Percentiles rank a stretch among this genome's conserved stretches.
These are phyloP conservation scores for Mycena venus DNA, from an alignment of 768 basidiomycete genomes.

Conservation along the genomic window DNA sequence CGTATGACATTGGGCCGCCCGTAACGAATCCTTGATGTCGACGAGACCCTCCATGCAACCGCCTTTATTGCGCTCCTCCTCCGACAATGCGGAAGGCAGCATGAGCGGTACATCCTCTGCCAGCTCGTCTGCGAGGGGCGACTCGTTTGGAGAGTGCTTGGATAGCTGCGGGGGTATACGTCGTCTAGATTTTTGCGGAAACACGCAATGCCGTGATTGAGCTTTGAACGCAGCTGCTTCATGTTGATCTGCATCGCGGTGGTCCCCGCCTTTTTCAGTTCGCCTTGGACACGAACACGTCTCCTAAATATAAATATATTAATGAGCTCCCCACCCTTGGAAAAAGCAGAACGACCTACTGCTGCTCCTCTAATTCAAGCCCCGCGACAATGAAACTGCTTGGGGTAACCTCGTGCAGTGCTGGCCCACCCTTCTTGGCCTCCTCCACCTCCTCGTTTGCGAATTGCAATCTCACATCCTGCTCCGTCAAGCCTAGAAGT, in stretches of 20 bases:
- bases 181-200: neutral
- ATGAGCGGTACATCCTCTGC: too few species aligned
- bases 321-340: too few species aligned
- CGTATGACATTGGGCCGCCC: neutral
- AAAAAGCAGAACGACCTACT: too few species aligned
- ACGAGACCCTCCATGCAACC: too few species aligned
- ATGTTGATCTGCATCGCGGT: conserved; percentile 3
- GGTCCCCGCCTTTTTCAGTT: neutral
- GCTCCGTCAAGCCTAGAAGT: conserved; percentile 28
- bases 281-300: neutral
- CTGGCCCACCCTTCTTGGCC: conserved; percentile 18
- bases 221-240: neutral
- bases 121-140: neutral
- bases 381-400: conserved; percentile 23
- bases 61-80: too few species aligned
- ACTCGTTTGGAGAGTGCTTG: neutral
- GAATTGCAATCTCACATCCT: conserved; percentile 5
- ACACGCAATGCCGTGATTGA: neutral
- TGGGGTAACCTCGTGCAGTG: conserved; percentile 29
- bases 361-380: conserved; percentile 33
- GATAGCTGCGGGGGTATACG: neutral
- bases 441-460: conserved; percentile 8
- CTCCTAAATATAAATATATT: neutral
- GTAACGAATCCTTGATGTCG: too few species aligned
- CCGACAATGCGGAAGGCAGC: too few species aligned